Base-by-base conservation (phyloP, 2,329 filamentous ascomycete genomes). In the Alternaria ethzedia region DNA sequence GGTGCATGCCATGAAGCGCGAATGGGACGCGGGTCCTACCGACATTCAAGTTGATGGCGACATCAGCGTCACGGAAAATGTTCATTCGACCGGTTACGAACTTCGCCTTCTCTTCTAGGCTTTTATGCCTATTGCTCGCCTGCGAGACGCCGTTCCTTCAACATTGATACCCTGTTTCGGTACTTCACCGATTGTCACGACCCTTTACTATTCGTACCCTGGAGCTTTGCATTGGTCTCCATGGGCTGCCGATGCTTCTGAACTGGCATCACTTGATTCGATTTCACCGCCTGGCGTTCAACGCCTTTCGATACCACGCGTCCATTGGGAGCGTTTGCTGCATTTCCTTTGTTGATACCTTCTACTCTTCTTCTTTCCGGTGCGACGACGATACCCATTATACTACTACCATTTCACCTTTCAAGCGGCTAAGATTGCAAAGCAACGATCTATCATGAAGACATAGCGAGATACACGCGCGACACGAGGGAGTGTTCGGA, bases 31-130 rank as follows among this genome's bases (percentile, higher is more conserved):
- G 69, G 82, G 83, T 25, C 73, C 79, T 30, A 81, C 80, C 32
- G 82, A 85, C 65, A 79, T 84, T 25, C 81, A 84, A 63, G 82
- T 82, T 60, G 83, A 86, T 68, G 83, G 83, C 67, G 82, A 85
- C 59, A 74, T 85, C 36, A 71, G 77, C 46, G 78, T 81, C 20
- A 69, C 79, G 10, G 79, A 83, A 69, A 83, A 82, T 63, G 75
- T 82, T 45, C 78, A 79, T 69, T 81, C 82, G 46, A 80, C 79
- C 50, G 82, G 82, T 49, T 85, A 84, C 70, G 83, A 85, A 76
- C 79, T 85, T 59, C 82, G 82, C 61, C 79, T 85, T 61, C 78
- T 83, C 62, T 85, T 82, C 73, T 85, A 69, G 70, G 45, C 10
- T 46, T 41, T 61, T 54, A 45, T 56, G 47, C 28, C 45, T 50